Evolutionary conservation across 1,139 yeast genomes (phyloP).

Genomic region (Geotrichum bryndzae): DNA sequence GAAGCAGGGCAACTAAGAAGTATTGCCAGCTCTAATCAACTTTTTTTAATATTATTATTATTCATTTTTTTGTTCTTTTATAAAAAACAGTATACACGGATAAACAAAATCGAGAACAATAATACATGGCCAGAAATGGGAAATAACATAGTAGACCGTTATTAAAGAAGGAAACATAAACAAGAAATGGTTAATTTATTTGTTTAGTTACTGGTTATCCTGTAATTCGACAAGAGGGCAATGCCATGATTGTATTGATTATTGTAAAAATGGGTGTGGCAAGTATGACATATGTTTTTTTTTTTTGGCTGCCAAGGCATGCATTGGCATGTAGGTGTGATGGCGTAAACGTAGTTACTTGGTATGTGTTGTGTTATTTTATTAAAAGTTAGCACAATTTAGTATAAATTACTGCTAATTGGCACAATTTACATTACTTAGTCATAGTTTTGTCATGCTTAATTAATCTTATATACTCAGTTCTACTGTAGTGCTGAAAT

Average conservation of each 20-base stretch:
- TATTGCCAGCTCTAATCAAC: neutral
- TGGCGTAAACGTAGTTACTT: neutral
- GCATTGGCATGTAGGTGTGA: neutral
- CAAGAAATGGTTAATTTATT: too few species aligned
- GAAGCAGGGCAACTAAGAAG: slow-evolving; percentile 36
- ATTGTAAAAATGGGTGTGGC: neutral
- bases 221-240: neutral
- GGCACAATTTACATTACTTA: too few species aligned
- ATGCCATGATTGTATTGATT: neutral
- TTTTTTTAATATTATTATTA: neutral
- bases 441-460: neutral
- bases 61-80: neutral
- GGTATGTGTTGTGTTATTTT: neutral
- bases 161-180: neutral
- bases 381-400: neutral
- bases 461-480: neutral
- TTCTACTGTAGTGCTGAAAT: neutral
- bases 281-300: neutral
- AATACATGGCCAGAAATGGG: neutral
- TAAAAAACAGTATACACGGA: neutral
- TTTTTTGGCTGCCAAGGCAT: too few species aligned
- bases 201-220: too few species aligned
- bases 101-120: neutral
- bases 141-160: neutral
- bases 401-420: too few species aligned